Evolutionary conservation across 176 grass and related monocot genomes (phyloP), one percentile per base, ranked within the genome.

Genomic region (Carex cristatella): DNA sequence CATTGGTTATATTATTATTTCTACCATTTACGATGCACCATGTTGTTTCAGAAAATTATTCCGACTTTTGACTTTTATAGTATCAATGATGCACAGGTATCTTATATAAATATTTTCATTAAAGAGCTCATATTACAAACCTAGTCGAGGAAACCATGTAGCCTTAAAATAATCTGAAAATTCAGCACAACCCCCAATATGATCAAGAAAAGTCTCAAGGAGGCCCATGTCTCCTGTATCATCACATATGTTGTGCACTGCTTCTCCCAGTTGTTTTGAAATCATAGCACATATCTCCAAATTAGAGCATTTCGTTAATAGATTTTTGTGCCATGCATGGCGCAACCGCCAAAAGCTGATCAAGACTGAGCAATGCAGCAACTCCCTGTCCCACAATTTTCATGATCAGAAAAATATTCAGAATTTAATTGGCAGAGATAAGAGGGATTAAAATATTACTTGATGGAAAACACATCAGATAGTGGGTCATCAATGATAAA

Each of bases 401-500:
- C 11, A 64, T 0, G 1, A 35, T 65, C 59, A 82, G 60, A 48
- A 48, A 65, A 28, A 65, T 49, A 48, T 28, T 64, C 37, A 15
- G 35, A 65, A 81, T 49, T 19, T 65, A 82, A 30, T 81, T 57
- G 10, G 38, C 33, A 65, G 38, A 63, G 2, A 14, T 5, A 61
- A 61, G 33, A 72, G 48, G 32, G 32, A 59, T 61, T 18, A 38
- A 64, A 16, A 72, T 40, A 85, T 84, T 79, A 99, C 93, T 91
- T 95, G 89, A 99, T 95, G 46, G 85, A 88, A 77, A 86, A 87
- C 53, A 91, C 32, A 82, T 99, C 91, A 38, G 90, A 63, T 69
- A 88, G 93, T 62, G 96, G 93, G 72, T 99, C 88, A 90, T 99
- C 93, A 86, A 92, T 90, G 82, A 99, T 89, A 84, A 95, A 99